phyloP scores from a whole-genome alignment of 2,329 filamentous ascomycete genomes.

The Colletotrichum euphorbiae region DNA sequence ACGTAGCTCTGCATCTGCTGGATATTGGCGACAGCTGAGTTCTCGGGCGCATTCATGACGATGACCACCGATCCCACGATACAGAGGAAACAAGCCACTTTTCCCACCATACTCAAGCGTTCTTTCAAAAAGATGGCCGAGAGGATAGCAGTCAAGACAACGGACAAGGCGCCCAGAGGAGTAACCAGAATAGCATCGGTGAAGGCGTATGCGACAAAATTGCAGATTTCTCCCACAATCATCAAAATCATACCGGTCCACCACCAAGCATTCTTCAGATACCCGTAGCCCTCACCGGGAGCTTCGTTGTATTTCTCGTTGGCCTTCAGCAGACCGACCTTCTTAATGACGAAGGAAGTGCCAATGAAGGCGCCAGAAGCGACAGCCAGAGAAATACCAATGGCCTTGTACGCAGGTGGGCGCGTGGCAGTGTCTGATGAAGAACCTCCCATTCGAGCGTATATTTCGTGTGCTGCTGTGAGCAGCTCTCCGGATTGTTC shows the following conservation, averaged over 20 bases:
- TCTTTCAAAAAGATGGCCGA: slow-evolving; percentile 97
- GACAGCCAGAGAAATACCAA: slow-evolving; percentile 88
- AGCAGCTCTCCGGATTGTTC: slow-evolving; percentile 34
- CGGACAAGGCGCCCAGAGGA: slow-evolving; percentile 88
- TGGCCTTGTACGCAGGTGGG: slow-evolving; percentile 77
- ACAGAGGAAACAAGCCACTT: slow-evolving; percentile 95
- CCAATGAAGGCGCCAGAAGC: slow-evolving; percentile 94
- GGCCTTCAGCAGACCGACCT: slow-evolving; percentile 88
- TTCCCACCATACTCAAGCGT: slow-evolving; percentile 92
- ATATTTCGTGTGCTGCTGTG: slow-evolving; percentile 35
- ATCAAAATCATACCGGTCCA: slow-evolving; percentile 96
- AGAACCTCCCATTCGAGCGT: slow-evolving; percentile 37
- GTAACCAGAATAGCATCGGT: slow-evolving; percentile 97
- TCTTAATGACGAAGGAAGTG: slow-evolving; percentile 94
- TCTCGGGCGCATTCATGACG: slow-evolving; percentile 89
- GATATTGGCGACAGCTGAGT: slow-evolving; percentile 87
- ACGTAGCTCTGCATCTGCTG: slow-evolving; percentile 93
- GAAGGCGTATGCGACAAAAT: slow-evolving; percentile 97
- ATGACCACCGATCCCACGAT: slow-evolving; percentile 95
- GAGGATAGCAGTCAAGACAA: slow-evolving; percentile 90
- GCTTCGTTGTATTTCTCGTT: slow-evolving; percentile 97
- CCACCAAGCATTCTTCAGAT: slow-evolving; percentile 95
- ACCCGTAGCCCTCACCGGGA: slow-evolving; percentile 96
- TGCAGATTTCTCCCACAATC: slow-evolving; percentile 96
- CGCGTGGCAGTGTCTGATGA: slow-evolving; percentile 47